Evolutionary conservation across 129 eudicot genomes (phyloP).

Genomic region (Flaveria ramosissima): DNA sequence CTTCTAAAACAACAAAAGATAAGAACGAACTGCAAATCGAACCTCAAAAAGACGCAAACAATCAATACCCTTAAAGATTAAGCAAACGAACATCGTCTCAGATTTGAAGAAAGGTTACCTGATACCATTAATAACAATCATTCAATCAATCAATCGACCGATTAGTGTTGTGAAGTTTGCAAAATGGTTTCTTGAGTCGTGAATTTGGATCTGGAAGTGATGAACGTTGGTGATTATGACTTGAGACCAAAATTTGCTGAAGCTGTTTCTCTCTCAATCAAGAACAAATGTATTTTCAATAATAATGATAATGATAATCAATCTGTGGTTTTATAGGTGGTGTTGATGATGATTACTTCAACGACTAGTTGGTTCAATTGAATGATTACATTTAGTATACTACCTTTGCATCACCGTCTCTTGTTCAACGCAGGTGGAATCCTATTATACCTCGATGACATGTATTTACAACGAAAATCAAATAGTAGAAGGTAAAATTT

Average conservation of each 20-base stretch:
- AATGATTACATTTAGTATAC: neutral
- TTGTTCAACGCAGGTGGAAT: conserved; percentile 10
- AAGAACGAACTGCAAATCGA: conserved; percentile 20
- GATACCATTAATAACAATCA: conserved; percentile 39
- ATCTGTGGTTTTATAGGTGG: conserved; percentile 13
- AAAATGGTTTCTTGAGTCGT: conserved; percentile 7
- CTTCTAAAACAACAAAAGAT: neutral
- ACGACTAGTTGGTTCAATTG: conserved; percentile 36
- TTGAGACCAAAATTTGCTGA: conserved; percentile 40
- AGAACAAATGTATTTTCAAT: neutral
- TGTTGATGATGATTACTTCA: conserved; percentile 18
- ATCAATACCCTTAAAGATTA: neutral
- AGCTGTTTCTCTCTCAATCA: conserved; percentile 31
- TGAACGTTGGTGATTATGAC: conserved; percentile 39
- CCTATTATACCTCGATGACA: neutral
- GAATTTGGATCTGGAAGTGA: conserved; percentile 36
- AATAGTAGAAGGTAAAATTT: too few species aligned
- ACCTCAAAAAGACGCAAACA: too few species aligned
- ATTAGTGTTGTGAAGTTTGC: conserved; percentile 21
- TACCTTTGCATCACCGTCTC: conserved; percentile 11
- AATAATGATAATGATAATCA: neutral
- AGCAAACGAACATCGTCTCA: neutral
- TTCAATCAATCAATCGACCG: conserved; percentile 15
- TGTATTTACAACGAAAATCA: neutral
- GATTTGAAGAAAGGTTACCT: conserved; percentile 47